Evolutionary conservation across 2,329 filamentous ascomycete species (phyloP).

Genomic region (Chrysoporthe cubensis): DNA sequence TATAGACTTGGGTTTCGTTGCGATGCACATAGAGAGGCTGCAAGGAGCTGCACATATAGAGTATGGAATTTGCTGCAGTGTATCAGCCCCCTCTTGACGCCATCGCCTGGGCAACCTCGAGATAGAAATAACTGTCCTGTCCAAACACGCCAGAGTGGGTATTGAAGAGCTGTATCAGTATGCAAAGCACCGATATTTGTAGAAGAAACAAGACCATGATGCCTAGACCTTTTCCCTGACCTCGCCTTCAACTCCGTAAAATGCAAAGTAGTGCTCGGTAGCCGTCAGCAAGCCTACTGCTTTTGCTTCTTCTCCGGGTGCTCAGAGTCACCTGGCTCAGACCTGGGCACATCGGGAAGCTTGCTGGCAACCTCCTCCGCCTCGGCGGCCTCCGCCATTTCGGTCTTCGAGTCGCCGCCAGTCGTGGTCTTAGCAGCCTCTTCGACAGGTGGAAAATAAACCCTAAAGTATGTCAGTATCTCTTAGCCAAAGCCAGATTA

Average conservation of each 20-base stretch:
- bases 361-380: slow-evolving; percentile 35
- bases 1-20: background rate
- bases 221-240: slow-evolving; percentile 5
- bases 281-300: slow-evolving; percentile 16
- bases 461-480: slow-evolving; percentile 28
- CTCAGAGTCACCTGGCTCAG: slow-evolving; percentile 33
- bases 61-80: background rate
- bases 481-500: accelerated
- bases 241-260: slow-evolving; percentile 18
- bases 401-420: slow-evolving; percentile 9
- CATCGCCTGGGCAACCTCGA: background rate
- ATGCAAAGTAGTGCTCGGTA: slow-evolving; percentile 8
- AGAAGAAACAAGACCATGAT: slow-evolving; percentile 2
- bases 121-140: background rate
- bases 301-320: slow-evolving; percentile 37
- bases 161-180: background rate
- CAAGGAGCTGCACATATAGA: too few species aligned
- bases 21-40: background rate
- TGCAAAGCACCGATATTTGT: background rate
- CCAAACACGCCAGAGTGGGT: slow-evolving; percentile 3
- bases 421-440: slow-evolving; percentile 21
- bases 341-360: slow-evolving; percentile 35
- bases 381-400: slow-evolving; percentile 25
- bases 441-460: slow-evolving; percentile 37
- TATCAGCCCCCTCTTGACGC: background rate